Conservation (phyloP, 768 basidiomycete genomes). For the Termitomyces sp. region DNA sequence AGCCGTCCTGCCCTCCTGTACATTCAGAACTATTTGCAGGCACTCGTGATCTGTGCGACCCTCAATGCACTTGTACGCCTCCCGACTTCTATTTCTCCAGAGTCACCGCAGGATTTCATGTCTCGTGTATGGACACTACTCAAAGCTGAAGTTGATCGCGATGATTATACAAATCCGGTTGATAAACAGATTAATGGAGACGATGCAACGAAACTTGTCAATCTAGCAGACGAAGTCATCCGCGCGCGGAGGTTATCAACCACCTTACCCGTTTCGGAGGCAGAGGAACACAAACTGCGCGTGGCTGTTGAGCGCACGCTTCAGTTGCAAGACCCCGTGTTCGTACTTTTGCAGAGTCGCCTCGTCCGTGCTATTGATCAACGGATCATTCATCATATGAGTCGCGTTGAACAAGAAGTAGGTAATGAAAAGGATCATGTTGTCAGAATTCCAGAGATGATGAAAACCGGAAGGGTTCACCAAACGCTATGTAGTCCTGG, state of each 20-base stretch:
- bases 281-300: constrained; percentile 49
- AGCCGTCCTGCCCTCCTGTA: constrained; percentile 45
- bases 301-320: constrained; percentile 60
- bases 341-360: constrained; percentile 53
- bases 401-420: background rate
- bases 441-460: constrained; percentile 20
- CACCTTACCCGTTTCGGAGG: constrained; percentile 18
- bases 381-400: constrained; percentile 2
- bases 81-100: background rate
- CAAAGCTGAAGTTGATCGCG: constrained; percentile 43
- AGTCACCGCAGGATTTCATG: constrained; percentile 35
- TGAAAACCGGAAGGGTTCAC: constrained; percentile 28
- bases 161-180: constrained; percentile 11
- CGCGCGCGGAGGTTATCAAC: constrained; percentile 36
- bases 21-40: constrained; percentile 67
- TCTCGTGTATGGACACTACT: constrained; percentile 63
- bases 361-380: constrained; percentile 37
- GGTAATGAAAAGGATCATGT: background rate
- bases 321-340: constrained; percentile 59
- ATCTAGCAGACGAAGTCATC: constrained; percentile 71
- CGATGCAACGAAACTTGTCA: constrained; percentile 46
- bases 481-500: background rate
- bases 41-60: constrained; percentile 57
- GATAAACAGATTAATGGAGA: background rate
- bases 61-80: constrained; percentile 51